These are phyloP conservation scores for Abelmoschus esculentus DNA, from an alignment of 345 rosid genomes.

Conservation along the genomic window DNA sequence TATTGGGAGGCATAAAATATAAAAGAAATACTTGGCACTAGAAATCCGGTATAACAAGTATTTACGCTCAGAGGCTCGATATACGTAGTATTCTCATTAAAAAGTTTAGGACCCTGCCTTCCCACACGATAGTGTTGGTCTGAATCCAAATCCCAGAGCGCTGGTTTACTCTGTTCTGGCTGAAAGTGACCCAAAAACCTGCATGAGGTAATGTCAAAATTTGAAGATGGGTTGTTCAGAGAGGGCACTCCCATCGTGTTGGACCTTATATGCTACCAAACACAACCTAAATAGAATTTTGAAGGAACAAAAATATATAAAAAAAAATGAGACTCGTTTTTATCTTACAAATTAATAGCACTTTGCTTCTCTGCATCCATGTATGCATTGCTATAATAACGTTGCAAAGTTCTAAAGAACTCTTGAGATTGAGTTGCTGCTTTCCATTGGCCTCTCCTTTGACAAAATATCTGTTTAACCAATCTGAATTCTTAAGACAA, in stretches of 20 bases:
- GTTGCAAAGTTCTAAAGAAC: slow-evolving; percentile 71
- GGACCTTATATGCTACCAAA: background rate
- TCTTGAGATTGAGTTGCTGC: slow-evolving; percentile 96
- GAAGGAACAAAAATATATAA: background rate
- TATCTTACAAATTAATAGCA: slow-evolving; percentile 85
- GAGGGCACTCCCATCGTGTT: background rate
- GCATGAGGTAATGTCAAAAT: slow-evolving; percentile 16
- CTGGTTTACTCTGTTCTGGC: slow-evolving; percentile 79
- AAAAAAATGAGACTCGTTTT: background rate
- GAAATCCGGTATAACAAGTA: slow-evolving; percentile 1
- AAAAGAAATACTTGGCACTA: background rate
- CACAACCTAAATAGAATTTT: background rate
- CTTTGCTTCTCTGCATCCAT: slow-evolving; percentile 89
- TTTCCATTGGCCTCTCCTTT: slow-evolving; percentile 97
- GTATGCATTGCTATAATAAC: slow-evolving; percentile 88
- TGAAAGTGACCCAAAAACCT: slow-evolving; percentile 96
- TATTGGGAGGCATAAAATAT: background rate
- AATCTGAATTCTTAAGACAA: too few relatives aligned
- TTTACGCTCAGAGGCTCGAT: background rate
- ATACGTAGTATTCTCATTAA: background rate
- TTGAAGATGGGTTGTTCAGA: background rate
- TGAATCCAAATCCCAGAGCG: slow-evolving; percentile 80
- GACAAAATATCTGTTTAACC: slow-evolving; percentile 65
- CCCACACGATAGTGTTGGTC: slow-evolving; percentile 43
- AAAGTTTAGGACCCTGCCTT: background rate